Percentiles rank a stretch among this genome's conserved stretches.
Conservation (phyloP, 2,329 filamentous ascomycete species). For the Emmonsiellopsis sp. region DNA sequence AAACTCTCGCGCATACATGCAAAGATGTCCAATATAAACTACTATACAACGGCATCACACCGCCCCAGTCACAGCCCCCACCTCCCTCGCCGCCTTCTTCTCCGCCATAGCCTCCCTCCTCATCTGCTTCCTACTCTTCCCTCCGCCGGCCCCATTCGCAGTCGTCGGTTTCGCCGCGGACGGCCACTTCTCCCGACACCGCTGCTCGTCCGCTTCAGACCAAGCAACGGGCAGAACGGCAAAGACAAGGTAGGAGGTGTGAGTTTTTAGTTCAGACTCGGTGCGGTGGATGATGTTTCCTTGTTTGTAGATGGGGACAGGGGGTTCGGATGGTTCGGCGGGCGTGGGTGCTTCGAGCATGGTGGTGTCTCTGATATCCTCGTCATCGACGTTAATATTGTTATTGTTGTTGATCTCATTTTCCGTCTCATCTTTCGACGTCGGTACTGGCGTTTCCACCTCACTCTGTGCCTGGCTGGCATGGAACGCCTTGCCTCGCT, state of each 20-base stretch:
- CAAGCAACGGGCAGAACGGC: slow-evolving; percentile 80
- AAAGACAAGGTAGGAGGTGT: slow-evolving; percentile 96
- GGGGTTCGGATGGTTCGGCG: slow-evolving; percentile 4
- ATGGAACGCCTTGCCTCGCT: slow-evolving; percentile 57
- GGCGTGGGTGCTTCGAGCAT: background rate
- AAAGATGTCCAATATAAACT: background rate
- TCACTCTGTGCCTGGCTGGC: slow-evolving; percentile 20
- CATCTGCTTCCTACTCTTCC: slow-evolving; percentile 30
- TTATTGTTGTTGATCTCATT: slow-evolving; percentile 16
- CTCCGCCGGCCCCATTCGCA: slow-evolving; percentile 9
- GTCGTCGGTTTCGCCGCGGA: slow-evolving; percentile 26
- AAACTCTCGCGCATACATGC: no score
- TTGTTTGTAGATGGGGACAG: slow-evolving; percentile 55
- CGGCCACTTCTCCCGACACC: slow-evolving; percentile 55
- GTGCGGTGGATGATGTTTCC: slow-evolving; percentile 70
- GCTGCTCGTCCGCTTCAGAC: slow-evolving; percentile 70
- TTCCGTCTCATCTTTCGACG: slow-evolving; percentile 13
- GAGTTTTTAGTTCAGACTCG: slow-evolving; percentile 84
- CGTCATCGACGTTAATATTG: background rate
- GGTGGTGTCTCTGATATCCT: background rate
- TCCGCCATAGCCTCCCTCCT: slow-evolving; percentile 38
- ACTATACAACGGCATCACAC: background rate
- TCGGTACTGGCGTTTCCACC: slow-evolving; percentile 13
- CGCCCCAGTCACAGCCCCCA: slow-evolving; percentile 2
- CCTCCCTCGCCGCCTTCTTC: background rate